Evolutionary conservation across 805 yeast genomes (phyloP), one percentile per base, ranked within the genome.

Genomic region (Candida ovalis): DNA sequence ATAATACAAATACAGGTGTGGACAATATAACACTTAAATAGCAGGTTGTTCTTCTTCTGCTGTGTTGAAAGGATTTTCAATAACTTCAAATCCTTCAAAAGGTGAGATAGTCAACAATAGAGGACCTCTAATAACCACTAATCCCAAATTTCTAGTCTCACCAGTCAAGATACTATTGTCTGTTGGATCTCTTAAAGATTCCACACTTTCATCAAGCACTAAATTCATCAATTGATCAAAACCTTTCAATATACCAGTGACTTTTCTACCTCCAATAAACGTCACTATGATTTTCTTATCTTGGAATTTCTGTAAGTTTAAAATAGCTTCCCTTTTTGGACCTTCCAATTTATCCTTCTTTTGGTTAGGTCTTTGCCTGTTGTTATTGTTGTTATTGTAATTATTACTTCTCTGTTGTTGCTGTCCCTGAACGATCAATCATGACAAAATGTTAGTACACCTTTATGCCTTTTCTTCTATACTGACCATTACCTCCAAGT

Each of bases 241-340:
- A 6, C 98, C 97, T 57, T 87, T 88, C 57, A 92, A 76, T 1
- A 72, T 70, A 32, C 99, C 99, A 17, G 74, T 73, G n/a, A 86
- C 81, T 61, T 51, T 53, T 60, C 97, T 80, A 6, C 96, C 97
- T 12, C 96, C 96, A 55, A 83, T 77, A 62, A 94, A 81, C 58
- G 86, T 84, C 46, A 91, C 92, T 58, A 84, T 77, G 37, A 92
- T 81, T 55, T 75, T 67, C 56, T 84, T 75, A 63, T 88, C 95
- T 58, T 80, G 80, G 64, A 86, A 88, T 61, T 81, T 85, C 52
- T 83, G 79, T 50, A 94, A 73, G 64, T 91, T 90, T 47, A 89
- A 73, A 50, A 91, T 88, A 21, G 96, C 95, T 53, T 91, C 97
- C 68, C 89, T 86, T 72, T 86, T 87, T 33, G 97, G 98, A 13